Evolutionary conservation across 2,329 filamentous ascomycete genomes (phyloP).

Genomic region (Davidsoniella virescens): DNA sequence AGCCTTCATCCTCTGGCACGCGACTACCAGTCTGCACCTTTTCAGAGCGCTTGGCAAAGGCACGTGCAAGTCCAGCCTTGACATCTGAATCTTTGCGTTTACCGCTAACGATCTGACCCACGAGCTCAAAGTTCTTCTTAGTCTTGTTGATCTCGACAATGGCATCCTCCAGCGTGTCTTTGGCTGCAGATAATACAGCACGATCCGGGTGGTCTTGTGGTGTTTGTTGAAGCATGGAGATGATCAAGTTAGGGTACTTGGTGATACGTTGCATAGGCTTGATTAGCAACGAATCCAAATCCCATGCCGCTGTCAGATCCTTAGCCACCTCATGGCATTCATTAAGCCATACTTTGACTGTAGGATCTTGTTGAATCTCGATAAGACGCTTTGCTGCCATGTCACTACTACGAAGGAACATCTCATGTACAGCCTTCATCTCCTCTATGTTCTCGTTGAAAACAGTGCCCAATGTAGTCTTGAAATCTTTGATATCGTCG

Average conservation of each 20-base stretch:
- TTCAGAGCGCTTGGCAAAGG: slow-evolving; percentile 77
- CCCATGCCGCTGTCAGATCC: slow-evolving; percentile 87
- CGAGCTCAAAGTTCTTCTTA: slow-evolving; percentile 85
- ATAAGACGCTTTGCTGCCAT: slow-evolving; percentile 44
- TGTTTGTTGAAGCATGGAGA: slow-evolving; percentile 64
- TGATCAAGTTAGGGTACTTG: slow-evolving; percentile 80
- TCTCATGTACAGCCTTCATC: slow-evolving; percentile 45
- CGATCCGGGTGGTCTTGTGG: slow-evolving; percentile 72
- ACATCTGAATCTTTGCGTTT: slow-evolving; percentile 84
- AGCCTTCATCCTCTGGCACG: slow-evolving; percentile 63
- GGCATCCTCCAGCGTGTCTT: slow-evolving; percentile 43
- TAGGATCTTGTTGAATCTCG: slow-evolving; percentile 45
- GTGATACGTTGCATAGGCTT: slow-evolving; percentile 91
- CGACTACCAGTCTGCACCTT: slow-evolving; percentile 51
- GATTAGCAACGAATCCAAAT: slow-evolving; percentile 86
- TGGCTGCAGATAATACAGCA: slow-evolving; percentile 39
- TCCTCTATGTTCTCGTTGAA: slow-evolving; percentile 41
- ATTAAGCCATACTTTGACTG: slow-evolving; percentile 69
- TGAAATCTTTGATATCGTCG: slow-evolving; percentile 36
- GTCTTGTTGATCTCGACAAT: slow-evolving; percentile 83
- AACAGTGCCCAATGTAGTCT: slow-evolving; percentile 34
- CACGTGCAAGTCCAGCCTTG: slow-evolving; percentile 67
- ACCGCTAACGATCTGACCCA: slow-evolving; percentile 65
- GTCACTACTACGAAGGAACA: slow-evolving; percentile 47
- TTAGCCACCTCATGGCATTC: slow-evolving; percentile 87